phyloP scores from a whole-genome alignment of 345 rosid species.

The Dipteronia sinensis region DNA sequence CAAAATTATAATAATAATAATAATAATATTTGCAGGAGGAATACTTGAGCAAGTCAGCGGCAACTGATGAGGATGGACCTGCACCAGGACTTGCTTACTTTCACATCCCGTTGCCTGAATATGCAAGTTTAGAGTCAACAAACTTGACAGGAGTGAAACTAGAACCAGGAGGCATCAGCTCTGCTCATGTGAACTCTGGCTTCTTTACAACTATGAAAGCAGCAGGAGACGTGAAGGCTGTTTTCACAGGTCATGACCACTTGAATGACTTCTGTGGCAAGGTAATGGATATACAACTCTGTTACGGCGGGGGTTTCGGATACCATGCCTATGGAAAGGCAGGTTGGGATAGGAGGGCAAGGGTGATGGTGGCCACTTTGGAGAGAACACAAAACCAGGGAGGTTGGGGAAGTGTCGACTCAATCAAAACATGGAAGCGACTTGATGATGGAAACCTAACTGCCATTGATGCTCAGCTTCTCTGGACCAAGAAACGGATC shows the following conservation, averaged over 20 bases:
- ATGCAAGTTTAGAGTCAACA: conserved; percentile 48
- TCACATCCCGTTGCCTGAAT: conserved; percentile 92
- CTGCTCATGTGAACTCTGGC: conserved; percentile 78
- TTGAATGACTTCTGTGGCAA: conserved; percentile 79
- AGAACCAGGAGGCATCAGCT: conserved; percentile 51
- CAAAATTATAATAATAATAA: not conserved
- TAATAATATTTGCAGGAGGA: conserved; percentile 41
- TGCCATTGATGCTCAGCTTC: conserved; percentile 61
- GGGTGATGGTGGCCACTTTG: conserved; percentile 71
- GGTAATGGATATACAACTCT: conserved; percentile 67
- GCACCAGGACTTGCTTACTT: conserved; percentile 87
- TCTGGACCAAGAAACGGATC: conserved; percentile 62
- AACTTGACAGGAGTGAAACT: conserved; percentile 72
- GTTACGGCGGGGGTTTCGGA: conserved; percentile 92
- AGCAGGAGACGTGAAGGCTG: conserved; percentile 84
- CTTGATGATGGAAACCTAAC: conserved; percentile 74
- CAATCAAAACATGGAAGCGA: conserved; percentile 88
- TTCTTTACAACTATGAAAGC: conserved; percentile 77
- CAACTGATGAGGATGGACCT: conserved; percentile 41
- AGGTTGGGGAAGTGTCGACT: conserved; percentile 72
- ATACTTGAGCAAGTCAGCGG: conserved; percentile 52
- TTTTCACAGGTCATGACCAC: conserved; percentile 90
- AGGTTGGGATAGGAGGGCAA: conserved; percentile 88
- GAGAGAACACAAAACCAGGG: conserved; percentile 50
- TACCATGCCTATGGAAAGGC: conserved; percentile 94